Conservation (phyloP, 2,329 filamentous ascomycete genomes). For the Chrysoporthe cubensis region DNA sequence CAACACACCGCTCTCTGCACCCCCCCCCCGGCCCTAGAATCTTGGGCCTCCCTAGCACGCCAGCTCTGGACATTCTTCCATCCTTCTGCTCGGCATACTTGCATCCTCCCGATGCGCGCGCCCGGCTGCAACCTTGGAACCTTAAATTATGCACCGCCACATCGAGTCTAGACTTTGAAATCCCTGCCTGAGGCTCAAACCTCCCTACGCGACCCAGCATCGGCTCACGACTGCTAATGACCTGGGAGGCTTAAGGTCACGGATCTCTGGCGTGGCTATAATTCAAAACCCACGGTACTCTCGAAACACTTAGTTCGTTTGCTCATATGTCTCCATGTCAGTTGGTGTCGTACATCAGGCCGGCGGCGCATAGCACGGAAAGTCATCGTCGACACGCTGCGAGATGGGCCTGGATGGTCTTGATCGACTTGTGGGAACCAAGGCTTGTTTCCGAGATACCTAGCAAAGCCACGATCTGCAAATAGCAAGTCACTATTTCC, state of each 20-base stretch:
- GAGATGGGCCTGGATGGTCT: not conserved
- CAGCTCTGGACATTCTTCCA: no score
- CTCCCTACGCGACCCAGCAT: no score
- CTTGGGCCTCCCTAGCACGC: no score
- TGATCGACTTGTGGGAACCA: not conserved
- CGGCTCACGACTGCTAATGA: not conserved
- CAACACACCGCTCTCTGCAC: no score
- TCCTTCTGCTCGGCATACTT: not conserved
- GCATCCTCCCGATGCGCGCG: not conserved
- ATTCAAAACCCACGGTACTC: no score
- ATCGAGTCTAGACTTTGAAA: not conserved
- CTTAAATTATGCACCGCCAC: slow-evolving; percentile 4
- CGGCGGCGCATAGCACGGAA: not conserved
- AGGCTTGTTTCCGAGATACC: not conserved
- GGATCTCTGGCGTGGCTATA: not conserved
- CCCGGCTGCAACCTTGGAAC: not conserved
- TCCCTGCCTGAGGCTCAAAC: not conserved
- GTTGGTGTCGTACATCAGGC: not conserved
- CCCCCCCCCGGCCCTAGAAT: no score
- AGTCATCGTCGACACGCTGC: not conserved
- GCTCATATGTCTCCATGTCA: no score
- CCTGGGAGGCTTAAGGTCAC: not conserved
- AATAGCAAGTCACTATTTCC: not conserved
- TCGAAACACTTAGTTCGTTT: no score
- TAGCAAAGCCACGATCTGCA: not conserved